Evolutionary conservation across 345 rosid genomes (phyloP).

Genomic region (Ceriops decandra): DNA sequence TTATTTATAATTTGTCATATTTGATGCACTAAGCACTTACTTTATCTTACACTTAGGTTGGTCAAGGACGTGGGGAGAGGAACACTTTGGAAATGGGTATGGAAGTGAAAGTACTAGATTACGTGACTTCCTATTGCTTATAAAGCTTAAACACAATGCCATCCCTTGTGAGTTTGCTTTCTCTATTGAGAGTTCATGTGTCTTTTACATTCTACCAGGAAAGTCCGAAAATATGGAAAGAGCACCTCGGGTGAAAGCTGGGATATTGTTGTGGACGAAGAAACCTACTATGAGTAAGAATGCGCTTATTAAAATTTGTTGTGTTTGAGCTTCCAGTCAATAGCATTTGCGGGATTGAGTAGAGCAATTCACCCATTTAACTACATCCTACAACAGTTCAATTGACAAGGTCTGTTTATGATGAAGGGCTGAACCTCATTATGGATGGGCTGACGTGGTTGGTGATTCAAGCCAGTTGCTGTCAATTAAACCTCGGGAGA

Average conservation of each 20-base stretch:
- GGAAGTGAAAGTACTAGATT: slow-evolving; percentile 13
- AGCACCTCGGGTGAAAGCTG: slow-evolving; percentile 97
- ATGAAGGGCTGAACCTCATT: slow-evolving; percentile 92
- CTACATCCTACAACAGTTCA: no score
- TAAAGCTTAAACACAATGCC: no score
- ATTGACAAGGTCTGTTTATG: slow-evolving; percentile 6
- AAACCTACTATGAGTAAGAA: slow-evolving; percentile 87
- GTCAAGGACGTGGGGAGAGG: slow-evolving; percentile 99
- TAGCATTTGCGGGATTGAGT: no score
- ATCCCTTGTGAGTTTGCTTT: not conserved
- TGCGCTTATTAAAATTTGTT: not conserved
- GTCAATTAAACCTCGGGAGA: slow-evolving; percentile 66
- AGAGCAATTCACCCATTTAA: no score
- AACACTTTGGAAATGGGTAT: slow-evolving; percentile 96
- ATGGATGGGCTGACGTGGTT: slow-evolving; percentile 97
- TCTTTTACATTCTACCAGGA: slow-evolving; percentile 39
- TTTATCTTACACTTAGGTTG: slow-evolving; percentile 49
- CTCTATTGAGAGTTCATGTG: slow-evolving; percentile 15
- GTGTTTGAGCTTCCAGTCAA: no score
- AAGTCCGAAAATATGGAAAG: slow-evolving; percentile 96
- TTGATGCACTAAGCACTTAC: slow-evolving; percentile 2
- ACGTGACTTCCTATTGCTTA: no score
- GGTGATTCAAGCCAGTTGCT: slow-evolving; percentile 85
- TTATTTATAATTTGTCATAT: not conserved
- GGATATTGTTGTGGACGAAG: slow-evolving; percentile 95